These are phyloP conservation scores for Penicillium palitans DNA, from an alignment of 2,329 filamentous ascomycete genomes.

Conservation along the genomic window DNA sequence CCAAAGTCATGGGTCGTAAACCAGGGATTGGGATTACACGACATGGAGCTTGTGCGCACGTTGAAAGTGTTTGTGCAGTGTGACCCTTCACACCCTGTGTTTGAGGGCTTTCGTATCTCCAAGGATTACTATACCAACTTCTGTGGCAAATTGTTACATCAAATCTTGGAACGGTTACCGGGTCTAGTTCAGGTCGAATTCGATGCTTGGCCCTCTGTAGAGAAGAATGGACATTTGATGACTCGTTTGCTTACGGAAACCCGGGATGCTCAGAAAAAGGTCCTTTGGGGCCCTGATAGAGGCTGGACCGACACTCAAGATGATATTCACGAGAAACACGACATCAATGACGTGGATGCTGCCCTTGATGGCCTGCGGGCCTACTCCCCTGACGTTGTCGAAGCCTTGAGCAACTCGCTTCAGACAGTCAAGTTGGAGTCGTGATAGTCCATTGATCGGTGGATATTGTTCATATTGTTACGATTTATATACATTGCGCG, in stretches of 20 bases:
- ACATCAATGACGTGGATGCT: constrained; percentile 13
- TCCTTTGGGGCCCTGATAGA: constrained; percentile 43
- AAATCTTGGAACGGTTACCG: constrained; percentile 53
- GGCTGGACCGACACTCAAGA: constrained; percentile 39
- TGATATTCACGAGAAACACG: constrained; percentile 8
- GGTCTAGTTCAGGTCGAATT: constrained; percentile 54
- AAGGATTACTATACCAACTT: constrained; percentile 60
- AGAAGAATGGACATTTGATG: constrained; percentile 53
- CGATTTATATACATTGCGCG: constrained; percentile 19
- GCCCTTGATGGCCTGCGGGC: constrained; percentile 18
- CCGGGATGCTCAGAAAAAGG: constrained; percentile 34
- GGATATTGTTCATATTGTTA: neutral
- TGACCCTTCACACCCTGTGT: constrained; percentile 56
- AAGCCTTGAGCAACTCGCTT: constrained; percentile 18
- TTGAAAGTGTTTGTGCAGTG: constrained; percentile 60
- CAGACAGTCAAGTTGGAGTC: constrained; percentile 16
- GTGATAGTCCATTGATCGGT: neutral
- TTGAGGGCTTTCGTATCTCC: constrained; percentile 59
- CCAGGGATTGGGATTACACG: constrained; percentile 50
- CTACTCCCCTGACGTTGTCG: constrained; percentile 9
- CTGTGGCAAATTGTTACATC: constrained; percentile 51
- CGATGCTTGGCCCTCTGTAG: constrained; percentile 57
- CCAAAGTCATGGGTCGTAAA: constrained; percentile 57
- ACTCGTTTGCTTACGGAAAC: constrained; percentile 46
- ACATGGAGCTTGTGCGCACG: constrained; percentile 49